These are phyloP conservation scores for Leishmania martiniquensis DNA, from an alignment of 208 protist genomes.

Conservation along the genomic window DNA sequence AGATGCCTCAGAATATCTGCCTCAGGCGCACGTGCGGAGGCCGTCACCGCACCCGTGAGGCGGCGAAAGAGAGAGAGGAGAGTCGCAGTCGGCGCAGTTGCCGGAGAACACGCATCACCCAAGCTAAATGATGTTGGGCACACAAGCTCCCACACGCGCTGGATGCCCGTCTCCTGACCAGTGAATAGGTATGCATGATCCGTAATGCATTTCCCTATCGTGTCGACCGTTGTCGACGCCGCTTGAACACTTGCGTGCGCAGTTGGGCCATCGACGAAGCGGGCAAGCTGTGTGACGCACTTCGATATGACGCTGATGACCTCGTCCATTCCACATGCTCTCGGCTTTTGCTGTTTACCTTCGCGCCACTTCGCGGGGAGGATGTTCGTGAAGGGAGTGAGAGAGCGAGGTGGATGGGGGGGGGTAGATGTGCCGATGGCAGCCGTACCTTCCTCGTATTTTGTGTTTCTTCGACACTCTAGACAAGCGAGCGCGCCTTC, in stretches of 20 bases:
- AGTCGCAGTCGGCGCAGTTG: background rate
- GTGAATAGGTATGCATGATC: slow-evolving; percentile 10
- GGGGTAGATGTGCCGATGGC: background rate
- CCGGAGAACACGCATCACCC: background rate
- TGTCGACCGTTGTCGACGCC: background rate
- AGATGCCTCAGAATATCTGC: slow-evolving; percentile 2
- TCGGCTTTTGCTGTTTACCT: too few species aligned
- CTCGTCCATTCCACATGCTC: slow-evolving; percentile 8
- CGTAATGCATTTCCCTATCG: slow-evolving; percentile 6
- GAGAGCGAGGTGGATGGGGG: background rate
- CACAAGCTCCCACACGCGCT: slow-evolving; percentile 17
- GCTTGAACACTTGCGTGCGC: background rate
- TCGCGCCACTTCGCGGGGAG: background rate
- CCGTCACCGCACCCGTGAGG: background rate
- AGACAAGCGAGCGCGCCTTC: background rate
- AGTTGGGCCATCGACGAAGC: slow-evolving; percentile 2
- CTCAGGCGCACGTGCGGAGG: slow-evolving; percentile 4
- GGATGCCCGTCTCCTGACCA: background rate
- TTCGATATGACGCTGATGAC: slow-evolving; percentile 4
- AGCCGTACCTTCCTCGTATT: background rate
- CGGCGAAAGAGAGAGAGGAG: slow-evolving; percentile 7
- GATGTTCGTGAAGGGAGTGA: background rate
- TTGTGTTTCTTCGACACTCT: background rate
- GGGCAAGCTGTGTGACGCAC: slow-evolving; percentile 7
- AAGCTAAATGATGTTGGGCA: background rate